Percentiles rank a stretch among this genome's conserved stretches.
Evolutionary conservation across 495 filamentous ascomycete genomes (phyloP).

Genomic region (Penicillium argentinense): DNA sequence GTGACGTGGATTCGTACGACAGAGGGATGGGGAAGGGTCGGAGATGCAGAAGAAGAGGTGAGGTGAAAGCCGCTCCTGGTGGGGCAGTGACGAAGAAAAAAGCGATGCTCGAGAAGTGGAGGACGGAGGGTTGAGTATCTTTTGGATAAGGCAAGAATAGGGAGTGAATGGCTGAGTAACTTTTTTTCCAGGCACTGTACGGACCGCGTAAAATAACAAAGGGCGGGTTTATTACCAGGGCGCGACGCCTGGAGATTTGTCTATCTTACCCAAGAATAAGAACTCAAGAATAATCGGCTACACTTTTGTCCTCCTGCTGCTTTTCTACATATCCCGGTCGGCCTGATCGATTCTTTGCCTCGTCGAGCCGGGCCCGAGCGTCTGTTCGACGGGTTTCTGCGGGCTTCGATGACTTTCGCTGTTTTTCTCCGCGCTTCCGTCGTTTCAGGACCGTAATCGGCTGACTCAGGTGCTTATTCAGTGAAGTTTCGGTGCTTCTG

Average conservation of each 20-base stretch:
- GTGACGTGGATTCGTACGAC: conserved; percentile 18
- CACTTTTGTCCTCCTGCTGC: conserved; percentile 1
- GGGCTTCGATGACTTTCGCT: conserved; percentile 36
- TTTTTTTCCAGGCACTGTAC: conserved; percentile 30
- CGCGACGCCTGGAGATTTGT: neutral
- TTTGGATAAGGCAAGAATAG: conserved; percentile 24
- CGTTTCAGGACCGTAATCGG: conserved; percentile 4
- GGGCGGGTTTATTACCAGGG: conserved; percentile 27
- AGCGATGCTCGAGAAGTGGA: conserved; percentile 5
- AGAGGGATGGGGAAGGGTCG: conserved; percentile 16
- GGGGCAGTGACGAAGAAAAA: conserved; percentile 10
- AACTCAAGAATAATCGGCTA: neutral
- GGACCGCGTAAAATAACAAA: conserved; percentile 4
- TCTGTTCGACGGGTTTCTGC: conserved; percentile 30
- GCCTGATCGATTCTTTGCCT: conserved; percentile 18
- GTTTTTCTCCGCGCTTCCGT: conserved; percentile 24
- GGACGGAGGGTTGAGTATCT: conserved; percentile 15
- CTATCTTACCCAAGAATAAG: neutral
- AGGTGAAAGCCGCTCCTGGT: conserved; percentile 8
- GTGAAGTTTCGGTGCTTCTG: too few species aligned
- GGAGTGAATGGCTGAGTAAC: conserved; percentile 27
- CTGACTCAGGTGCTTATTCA: conserved; percentile 12
- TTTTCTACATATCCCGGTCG: conserved; percentile 9
- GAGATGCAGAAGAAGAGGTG: conserved; percentile 9
- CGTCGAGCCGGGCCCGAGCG: conserved; percentile 36